phyloP scores from a whole-genome alignment of 495 filamentous ascomycete genomes.

The Penicillium tannophilum region DNA sequence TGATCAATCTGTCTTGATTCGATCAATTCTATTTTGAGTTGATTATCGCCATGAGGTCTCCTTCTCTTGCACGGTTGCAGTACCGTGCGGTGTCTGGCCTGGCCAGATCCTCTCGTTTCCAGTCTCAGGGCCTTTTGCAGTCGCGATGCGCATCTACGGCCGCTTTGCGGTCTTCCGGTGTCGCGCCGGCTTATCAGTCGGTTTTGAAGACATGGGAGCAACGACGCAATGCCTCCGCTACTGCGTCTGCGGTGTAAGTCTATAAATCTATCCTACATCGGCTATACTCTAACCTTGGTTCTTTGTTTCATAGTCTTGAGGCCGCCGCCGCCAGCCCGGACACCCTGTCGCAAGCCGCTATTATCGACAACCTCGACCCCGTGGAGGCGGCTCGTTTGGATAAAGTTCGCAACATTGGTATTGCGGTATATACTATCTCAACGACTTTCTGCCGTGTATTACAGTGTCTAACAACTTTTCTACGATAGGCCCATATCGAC shows the following conservation, averaged over 20 bases:
- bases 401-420: slow-evolving; percentile 93
- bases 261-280: not conserved
- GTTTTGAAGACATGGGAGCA: slow-evolving; percentile 41
- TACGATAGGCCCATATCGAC: slow-evolving; percentile 88
- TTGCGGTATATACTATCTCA: slow-evolving; percentile 66
- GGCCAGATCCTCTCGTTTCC: slow-evolving; percentile 44
- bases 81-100: slow-evolving; percentile 47
- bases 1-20: slow-evolving; percentile 28
- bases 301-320: slow-evolving; percentile 49
- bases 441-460: not conserved
- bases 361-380: slow-evolving; percentile 72
- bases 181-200: slow-evolving; percentile 45
- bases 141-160: slow-evolving; percentile 45
- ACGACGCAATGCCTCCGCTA: slow-evolving; percentile 43
- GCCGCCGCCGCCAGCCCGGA: slow-evolving; percentile 63
- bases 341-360: slow-evolving; percentile 63
- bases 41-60: slow-evolving; percentile 46
- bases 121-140: slow-evolving; percentile 39
- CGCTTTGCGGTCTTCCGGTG: slow-evolving; percentile 43
- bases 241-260: slow-evolving; percentile 47
- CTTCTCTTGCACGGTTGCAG: slow-evolving; percentile 48
- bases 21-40: slow-evolving; percentile 33
- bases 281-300: slow-evolving; percentile 9
- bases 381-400: slow-evolving; percentile 74
- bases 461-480: slow-evolving; percentile 15